Conservation (phyloP, 352 stramenopile genomes). For the Globisporangium carolinianum region DNA sequence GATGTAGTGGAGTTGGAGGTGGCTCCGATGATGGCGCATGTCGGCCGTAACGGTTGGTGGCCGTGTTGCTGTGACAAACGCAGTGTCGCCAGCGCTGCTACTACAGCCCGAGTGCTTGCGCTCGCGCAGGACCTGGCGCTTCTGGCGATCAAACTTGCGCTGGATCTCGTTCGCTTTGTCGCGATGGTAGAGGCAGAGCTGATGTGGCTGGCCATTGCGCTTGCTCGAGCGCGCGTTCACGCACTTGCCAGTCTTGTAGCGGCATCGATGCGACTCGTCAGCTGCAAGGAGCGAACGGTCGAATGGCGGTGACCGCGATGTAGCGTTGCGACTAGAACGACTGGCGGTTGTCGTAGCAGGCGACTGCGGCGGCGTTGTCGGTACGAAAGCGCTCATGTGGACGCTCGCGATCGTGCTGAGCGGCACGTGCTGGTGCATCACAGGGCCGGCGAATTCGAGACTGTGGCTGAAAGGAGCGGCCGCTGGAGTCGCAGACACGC, state of each 20-base stretch:
- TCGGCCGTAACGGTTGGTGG: conserved; percentile 16
- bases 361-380: neutral
- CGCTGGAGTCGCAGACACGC: no score
- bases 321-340: no score
- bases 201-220: conserved; percentile 79
- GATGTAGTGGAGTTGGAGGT: conserved; percentile 11
- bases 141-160: conserved; percentile 86
- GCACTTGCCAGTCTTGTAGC: conserved; percentile 88
- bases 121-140: conserved; percentile 64
- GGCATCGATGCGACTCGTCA: conserved; percentile 28
- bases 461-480: conserved; percentile 5
- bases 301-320: neutral
- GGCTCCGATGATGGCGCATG: conserved; percentile 16
- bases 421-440: conserved; percentile 10
- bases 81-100: neutral
- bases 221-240: conserved; percentile 75
- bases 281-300: neutral
- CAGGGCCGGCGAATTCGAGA: conserved; percentile 10
- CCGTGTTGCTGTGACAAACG: conserved; percentile 4
- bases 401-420: neutral
- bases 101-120: conserved; percentile 15
- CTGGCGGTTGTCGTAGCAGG: neutral
- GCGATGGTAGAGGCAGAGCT: conserved; percentile 83
- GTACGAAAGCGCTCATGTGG: conserved; percentile 1
- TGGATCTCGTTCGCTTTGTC: conserved; percentile 89